Percentiles rank a stretch among this genome's conserved stretches.
Conservation (phyloP, 768 basidiomycete genomes). For the Dacryopinax spathularia region DNA sequence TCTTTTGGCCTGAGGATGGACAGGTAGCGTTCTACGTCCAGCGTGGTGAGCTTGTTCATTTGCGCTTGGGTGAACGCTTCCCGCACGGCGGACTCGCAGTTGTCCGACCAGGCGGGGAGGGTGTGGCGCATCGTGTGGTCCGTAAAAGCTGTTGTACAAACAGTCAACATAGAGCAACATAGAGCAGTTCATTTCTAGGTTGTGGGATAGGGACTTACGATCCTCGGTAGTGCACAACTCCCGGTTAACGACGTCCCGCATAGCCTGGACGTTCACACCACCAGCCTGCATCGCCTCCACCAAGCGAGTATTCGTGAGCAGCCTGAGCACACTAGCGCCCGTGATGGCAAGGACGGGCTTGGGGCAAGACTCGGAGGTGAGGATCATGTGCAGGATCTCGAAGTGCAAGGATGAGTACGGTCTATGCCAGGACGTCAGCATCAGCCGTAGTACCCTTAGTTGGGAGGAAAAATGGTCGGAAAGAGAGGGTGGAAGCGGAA, state of each 20-base stretch:
- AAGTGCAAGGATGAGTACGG: slow-evolving; percentile 37
- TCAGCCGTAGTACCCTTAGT: slow-evolving; percentile 2
- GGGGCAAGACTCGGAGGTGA: slow-evolving; percentile 53
- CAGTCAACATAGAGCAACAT: not conserved
- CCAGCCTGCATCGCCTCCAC: not conserved
- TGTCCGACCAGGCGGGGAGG: slow-evolving; percentile 32
- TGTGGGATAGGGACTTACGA: not conserved
- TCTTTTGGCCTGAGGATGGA: slow-evolving; percentile 40
- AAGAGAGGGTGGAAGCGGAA: not conserved
- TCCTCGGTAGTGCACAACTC: not conserved
- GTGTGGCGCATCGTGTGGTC: slow-evolving; percentile 19
- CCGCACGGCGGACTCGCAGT: slow-evolving; percentile 43
- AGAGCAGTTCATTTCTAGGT: not conserved
- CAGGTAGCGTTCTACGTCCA: slow-evolving; percentile 58
- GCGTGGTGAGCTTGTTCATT: slow-evolving; percentile 44
- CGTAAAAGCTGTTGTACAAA: slow-evolving; percentile 7
- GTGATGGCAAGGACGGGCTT: slow-evolving; percentile 51
- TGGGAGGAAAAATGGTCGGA: not conserved
- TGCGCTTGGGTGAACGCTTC: slow-evolving; percentile 43
- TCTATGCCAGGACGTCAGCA: slow-evolving; percentile 22
- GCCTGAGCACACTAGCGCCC: slow-evolving; percentile 39
- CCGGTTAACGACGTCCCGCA: not conserved
- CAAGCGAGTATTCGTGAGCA: slow-evolving; percentile 25
- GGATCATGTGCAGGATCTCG: slow-evolving; percentile 49
- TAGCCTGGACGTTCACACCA: not conserved